These are phyloP conservation scores for Termitomyces bulborhizus DNA, from an alignment of 768 basidiomycete species.

Conservation along the genomic window DNA sequence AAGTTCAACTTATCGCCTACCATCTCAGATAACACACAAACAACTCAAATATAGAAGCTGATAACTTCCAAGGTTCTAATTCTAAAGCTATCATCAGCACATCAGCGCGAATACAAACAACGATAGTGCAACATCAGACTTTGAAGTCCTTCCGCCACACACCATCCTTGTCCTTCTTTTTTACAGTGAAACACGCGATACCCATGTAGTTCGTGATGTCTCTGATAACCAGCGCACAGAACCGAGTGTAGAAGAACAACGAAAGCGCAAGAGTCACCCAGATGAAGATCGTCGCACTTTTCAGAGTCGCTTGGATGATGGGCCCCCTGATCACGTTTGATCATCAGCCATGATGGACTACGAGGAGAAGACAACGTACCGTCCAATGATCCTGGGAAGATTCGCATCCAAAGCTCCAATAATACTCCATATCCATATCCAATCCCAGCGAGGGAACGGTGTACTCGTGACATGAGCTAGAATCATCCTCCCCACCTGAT, in stretches of 20 bases:
- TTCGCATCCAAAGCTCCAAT: slow-evolving; percentile 82
- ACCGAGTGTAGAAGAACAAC: slow-evolving; percentile 64
- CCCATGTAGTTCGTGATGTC: slow-evolving; percentile 91
- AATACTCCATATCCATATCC: slow-evolving; percentile 78
- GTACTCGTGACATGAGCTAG: slow-evolving; percentile 84
- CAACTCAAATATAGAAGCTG: not conserved
- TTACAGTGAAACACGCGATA: slow-evolving; percentile 91
- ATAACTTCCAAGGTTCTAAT: not conserved
- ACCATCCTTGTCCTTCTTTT: slow-evolving; percentile 72
- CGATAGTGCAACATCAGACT: not conserved
- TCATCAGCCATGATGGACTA: not conserved
- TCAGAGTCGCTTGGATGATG: slow-evolving; percentile 64
- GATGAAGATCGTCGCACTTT: slow-evolving; percentile 65
- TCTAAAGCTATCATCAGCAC: not conserved
- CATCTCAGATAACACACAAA: too few relatives aligned
- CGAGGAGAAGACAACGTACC: slow-evolving; percentile 38
- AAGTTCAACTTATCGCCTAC: too few relatives aligned
- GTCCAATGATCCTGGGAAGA: slow-evolving; percentile 55
- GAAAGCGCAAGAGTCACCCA: slow-evolving; percentile 37
- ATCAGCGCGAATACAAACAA: not conserved
- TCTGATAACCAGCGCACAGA: slow-evolving; percentile 75
- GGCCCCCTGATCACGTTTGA: slow-evolving; percentile 39
- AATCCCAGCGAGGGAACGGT: slow-evolving; percentile 83
- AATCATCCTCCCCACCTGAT: slow-evolving; percentile 90
- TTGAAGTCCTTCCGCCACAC: slow-evolving; percentile 39